Base-by-base conservation (phyloP, 495 filamentous ascomycete species). In the Aspergillus taichungensis region DNA sequence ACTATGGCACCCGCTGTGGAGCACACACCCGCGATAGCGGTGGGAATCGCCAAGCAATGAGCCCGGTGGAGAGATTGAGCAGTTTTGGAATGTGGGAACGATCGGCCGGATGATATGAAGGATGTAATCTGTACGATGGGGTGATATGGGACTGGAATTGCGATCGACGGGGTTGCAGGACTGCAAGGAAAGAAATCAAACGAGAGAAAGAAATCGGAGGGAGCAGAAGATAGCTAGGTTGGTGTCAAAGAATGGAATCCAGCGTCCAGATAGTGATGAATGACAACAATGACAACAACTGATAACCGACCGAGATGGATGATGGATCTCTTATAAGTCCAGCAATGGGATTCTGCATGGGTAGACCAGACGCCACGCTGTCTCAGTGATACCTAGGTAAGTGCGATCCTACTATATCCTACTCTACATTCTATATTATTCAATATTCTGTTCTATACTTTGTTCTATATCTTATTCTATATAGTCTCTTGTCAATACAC, bases 31-130 rank as follows among this genome's bases (percentile, higher is more conserved):
- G 42, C 48, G 40, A 59, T 51, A 43, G 51, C 44, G 37, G 66
- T 66, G 61, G 58, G 47, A 56, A 63, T 59, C 57, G 64, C 64
- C 62, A 66, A 69, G 62, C 38, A 49, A 48, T 47, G 40, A 42
- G 18, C 18, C 18, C 1, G 18, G 18, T 24, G 18, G 18, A 24
- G 18, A 24, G 18, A 24, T 24, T 24, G 18, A 4, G 18, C 1
- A 24, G 18, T 4, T 4, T 4, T 24, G 18, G 18, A 24, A 24
- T 24, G 18, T 24, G 18, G 18, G 18, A 24, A 24, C 2, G 18
- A 24, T 24, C 18, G 13, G 37, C 9, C 9, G 8, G 27, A 9
- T 40, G 14, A 30, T 30, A 30, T 30, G 13, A 40, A 40, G 10
- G 30, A 10, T 27, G 27, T 30, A 40, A 40, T 40, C 6, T 4